Conservation (phyloP, 2,329 filamentous ascomycete genomes). For the Ceratocystis huliohia region DNA sequence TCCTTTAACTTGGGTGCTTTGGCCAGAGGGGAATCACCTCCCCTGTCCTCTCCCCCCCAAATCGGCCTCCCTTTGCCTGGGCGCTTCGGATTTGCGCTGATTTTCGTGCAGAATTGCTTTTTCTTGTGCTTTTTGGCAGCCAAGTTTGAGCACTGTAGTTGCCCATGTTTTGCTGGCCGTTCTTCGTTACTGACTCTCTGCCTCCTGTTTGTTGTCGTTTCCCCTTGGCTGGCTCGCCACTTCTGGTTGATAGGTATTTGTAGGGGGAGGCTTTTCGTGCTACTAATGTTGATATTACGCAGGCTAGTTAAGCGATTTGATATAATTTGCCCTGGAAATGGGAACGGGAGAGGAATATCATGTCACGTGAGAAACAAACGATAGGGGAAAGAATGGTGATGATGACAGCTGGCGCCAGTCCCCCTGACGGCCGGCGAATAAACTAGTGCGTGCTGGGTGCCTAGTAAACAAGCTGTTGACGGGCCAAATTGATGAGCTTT, state of each 20-base stretch:
- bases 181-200: not conserved
- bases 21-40: not conserved
- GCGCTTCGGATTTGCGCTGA: not conserved
- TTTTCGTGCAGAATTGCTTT: not conserved
- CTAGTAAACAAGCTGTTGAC: not conserved
- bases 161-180: not conserved
- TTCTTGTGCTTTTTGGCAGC: no score
- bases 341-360: not conserved
- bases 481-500: not conserved
- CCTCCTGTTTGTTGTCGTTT: not conserved
- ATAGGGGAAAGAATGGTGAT: not conserved
- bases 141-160: not conserved
- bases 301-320: slow-evolving; percentile 8
- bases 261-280: not conserved
- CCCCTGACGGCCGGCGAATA: not conserved
- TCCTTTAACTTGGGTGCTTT: slow-evolving; percentile 6
- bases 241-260: not conserved
- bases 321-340: not conserved
- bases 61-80: not conserved
- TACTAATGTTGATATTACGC: not conserved
- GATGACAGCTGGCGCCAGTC: not conserved
- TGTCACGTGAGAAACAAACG: slow-evolving; percentile 5
- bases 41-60: not conserved
- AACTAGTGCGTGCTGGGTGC: not conserved
- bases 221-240: not conserved